phyloP scores from a whole-genome alignment of 2,329 filamentous ascomycete species.

The Epicoccum sorghinum region DNA sequence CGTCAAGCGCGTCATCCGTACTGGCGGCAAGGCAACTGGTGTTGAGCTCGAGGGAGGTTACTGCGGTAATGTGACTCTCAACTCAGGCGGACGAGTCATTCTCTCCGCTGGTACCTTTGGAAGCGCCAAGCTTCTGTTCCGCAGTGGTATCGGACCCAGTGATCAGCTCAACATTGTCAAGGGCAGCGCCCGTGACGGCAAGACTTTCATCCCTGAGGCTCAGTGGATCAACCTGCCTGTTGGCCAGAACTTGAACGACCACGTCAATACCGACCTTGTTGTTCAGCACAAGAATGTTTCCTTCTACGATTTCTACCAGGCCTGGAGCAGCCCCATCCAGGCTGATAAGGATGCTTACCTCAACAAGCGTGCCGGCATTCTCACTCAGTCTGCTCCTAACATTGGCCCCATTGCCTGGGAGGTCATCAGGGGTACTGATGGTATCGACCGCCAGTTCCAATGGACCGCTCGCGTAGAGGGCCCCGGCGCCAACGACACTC shows the following conservation, averaged over 20 bases:
- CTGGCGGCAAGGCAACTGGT: constrained; percentile 66
- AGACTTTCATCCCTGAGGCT: constrained; percentile 51
- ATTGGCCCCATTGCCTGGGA: constrained; percentile 69
- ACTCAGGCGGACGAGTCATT: constrained; percentile 67
- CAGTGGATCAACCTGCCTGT: constrained; percentile 60
- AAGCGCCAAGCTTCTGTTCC: constrained; percentile 71
- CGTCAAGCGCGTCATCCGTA: constrained; percentile 70
- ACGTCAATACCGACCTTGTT: constrained; percentile 64
- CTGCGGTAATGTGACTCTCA: constrained; percentile 65
- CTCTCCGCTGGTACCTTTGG: constrained; percentile 72
- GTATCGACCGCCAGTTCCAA: constrained; percentile 67
- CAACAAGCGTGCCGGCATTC: constrained; percentile 61
- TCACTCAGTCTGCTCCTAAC: constrained; percentile 69
- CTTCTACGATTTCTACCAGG: constrained; percentile 70
- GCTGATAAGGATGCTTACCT: constrained; percentile 51
- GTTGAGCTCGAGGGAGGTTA: constrained; percentile 71
- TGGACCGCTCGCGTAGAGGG: constrained; percentile 70
- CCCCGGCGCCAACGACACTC: constrained; percentile 50
- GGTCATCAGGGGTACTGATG: constrained; percentile 62
- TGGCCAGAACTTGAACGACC: constrained; percentile 58
- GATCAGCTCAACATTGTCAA: constrained; percentile 55
- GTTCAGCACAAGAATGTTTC: constrained; percentile 58
- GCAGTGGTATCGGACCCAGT: constrained; percentile 70
- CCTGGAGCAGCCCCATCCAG: constrained; percentile 56
- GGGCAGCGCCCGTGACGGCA: constrained; percentile 50